Percentiles rank a stretch among this genome's conserved stretches.
Evolutionary conservation across 2,329 filamentous ascomycete genomes (phyloP).

Genomic region (Passalora sequoiae): DNA sequence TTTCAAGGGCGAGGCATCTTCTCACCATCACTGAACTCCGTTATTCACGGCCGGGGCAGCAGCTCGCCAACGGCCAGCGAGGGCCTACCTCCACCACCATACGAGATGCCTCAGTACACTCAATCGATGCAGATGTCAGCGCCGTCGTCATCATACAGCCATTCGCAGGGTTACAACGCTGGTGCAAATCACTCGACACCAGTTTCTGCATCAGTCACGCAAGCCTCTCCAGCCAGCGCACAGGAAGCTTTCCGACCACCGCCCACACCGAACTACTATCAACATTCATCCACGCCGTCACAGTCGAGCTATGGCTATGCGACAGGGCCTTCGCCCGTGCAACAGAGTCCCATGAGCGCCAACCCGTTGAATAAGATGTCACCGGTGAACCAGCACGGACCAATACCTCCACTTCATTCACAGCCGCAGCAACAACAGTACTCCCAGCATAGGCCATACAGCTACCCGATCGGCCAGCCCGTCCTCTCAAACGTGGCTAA

Average conservation of each 20-base stretch:
- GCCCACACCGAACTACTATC: constrained; percentile 57
- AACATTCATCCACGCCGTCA: constrained; percentile 49
- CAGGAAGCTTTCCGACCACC: constrained; percentile 57
- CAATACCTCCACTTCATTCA: constrained; percentile 42
- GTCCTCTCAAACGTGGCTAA: constrained; percentile 76
- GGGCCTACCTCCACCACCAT: constrained; percentile 61
- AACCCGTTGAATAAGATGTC: constrained; percentile 51
- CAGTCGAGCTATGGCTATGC: constrained; percentile 47
- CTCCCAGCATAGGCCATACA: constrained; percentile 47
- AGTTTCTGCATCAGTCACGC: constrained; percentile 27
- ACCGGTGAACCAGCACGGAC: constrained; percentile 43
- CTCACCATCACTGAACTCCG: constrained; percentile 52
- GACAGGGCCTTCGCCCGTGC: constrained; percentile 46
- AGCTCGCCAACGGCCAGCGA: constrained; percentile 59
- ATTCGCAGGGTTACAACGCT: constrained; percentile 36
- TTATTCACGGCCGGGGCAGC: constrained; percentile 49
- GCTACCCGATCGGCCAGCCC: constrained; percentile 59
- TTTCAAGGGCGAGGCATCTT: constrained; percentile 51
- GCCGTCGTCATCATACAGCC: constrained; percentile 46
- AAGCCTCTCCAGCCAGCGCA: constrained; percentile 51
- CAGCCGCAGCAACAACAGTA: constrained; percentile 40
- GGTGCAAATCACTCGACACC: constrained; percentile 45
- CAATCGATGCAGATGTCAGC: constrained; percentile 52
- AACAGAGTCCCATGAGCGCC: constrained; percentile 46
- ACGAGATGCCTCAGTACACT: constrained; percentile 60